These are phyloP conservation scores for Pseudocercospora crystallina DNA, from an alignment of 2,329 filamentous ascomycete genomes.

Conservation along the genomic window DNA sequence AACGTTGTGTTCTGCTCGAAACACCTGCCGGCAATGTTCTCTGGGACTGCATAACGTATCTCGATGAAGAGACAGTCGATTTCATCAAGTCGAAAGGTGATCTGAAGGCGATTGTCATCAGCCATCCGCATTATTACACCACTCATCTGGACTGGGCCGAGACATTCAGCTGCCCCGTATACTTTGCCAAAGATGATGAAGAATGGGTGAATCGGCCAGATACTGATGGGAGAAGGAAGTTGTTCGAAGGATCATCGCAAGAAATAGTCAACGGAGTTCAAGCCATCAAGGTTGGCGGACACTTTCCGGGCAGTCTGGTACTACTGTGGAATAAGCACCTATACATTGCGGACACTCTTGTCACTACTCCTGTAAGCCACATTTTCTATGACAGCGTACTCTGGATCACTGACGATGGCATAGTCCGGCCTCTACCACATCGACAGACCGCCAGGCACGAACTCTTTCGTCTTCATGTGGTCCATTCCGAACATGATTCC, in stretches of 20 bases:
- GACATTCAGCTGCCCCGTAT: constrained; percentile 69
- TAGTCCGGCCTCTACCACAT: constrained; percentile 40
- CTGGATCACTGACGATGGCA: neutral
- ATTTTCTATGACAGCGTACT: neutral
- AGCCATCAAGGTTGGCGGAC: constrained; percentile 71
- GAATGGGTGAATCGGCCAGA: constrained; percentile 60
- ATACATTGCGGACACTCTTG: constrained; percentile 75
- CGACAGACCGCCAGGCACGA: constrained; percentile 45
- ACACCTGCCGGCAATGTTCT: constrained; percentile 69
- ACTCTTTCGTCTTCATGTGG: constrained; percentile 71
- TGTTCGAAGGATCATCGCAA: constrained; percentile 42
- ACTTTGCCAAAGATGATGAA: constrained; percentile 64
- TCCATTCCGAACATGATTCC: constrained; percentile 74
- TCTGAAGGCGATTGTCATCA: constrained; percentile 62
- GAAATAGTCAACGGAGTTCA: constrained; percentile 52
- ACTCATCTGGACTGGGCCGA: constrained; percentile 73
- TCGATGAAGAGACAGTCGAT: constrained; percentile 64
- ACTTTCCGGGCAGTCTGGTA: constrained; percentile 75
- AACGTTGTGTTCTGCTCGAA: constrained; percentile 68
- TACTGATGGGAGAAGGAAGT: constrained; percentile 41
- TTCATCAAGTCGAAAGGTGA: constrained; percentile 63
- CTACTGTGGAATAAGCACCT: constrained; percentile 61
- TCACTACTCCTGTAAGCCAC: constrained; percentile 61
- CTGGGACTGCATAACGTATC: constrained; percentile 73
- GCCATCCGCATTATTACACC: constrained; percentile 78